A percentile compares a stretch with the other conserved stretches of the same genome.
Evolutionary conservation across 345 rosid genomes (phyloP).

Genomic region (Eucalyptus marginata): DNA sequence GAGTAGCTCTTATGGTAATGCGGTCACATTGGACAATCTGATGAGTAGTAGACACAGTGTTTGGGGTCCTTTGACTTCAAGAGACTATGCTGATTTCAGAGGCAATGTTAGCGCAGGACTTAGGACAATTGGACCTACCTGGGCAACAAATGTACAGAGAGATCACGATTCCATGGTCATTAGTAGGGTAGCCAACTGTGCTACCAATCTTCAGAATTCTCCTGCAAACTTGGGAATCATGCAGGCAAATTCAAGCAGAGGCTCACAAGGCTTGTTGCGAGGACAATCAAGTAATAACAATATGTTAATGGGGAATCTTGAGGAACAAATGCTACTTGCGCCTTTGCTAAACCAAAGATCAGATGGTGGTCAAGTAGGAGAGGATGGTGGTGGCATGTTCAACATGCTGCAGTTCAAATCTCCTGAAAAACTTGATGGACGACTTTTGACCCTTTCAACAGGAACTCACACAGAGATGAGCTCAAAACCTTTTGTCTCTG

Average conservation of each 20-base stretch:
- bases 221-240: neutral
- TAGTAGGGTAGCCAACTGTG: neutral
- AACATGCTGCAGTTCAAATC: neutral
- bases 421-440: conserved; percentile 6
- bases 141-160: neutral
- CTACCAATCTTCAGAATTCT: neutral
- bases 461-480: neutral
- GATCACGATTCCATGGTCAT: neutral
- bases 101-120: neutral
- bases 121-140: neutral
- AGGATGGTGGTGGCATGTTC: neutral
- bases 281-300: neutral
- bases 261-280: neutral
- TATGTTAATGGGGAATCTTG: neutral
- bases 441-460: conserved; percentile 3
- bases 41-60: neutral
- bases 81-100: neutral
- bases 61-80: neutral
- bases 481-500: neutral
- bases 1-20: neutral
- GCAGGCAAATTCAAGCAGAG: neutral
- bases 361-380: neutral
- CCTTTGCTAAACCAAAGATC: neutral
- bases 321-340: neutral
- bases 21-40: neutral